Conservation (phyloP, 139 green algal species). For the Dunaliella primolecta region DNA sequence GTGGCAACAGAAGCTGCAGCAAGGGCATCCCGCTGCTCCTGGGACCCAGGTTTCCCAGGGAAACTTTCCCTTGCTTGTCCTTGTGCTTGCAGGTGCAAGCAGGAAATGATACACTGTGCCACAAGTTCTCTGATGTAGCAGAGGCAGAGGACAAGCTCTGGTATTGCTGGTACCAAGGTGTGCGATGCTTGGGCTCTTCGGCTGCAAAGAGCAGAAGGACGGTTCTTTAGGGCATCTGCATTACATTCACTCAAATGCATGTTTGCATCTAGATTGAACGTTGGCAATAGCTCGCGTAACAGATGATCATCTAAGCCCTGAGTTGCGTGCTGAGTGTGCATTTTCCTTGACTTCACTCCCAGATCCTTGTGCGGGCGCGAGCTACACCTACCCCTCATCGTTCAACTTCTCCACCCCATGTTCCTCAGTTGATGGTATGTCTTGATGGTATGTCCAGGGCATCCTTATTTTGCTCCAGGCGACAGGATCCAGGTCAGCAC, state of each 20-base stretch:
- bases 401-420: not conserved
- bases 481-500: too few relatives aligned
- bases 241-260: not conserved
- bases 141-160: not conserved
- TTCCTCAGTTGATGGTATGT: not conserved
- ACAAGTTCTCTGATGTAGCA: not conserved
- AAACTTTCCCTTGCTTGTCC: too few relatives aligned
- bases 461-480: too few relatives aligned
- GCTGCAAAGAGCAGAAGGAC: not conserved
- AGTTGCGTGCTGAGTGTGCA: not conserved
- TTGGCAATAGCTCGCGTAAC: too few relatives aligned
- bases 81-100: not conserved
- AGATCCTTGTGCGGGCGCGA: not conserved
- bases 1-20: too few relatives aligned
- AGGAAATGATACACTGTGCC: not conserved
- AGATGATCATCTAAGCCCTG: too few relatives aligned
- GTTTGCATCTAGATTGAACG: not conserved
- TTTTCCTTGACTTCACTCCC: not conserved
- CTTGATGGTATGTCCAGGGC: not conserved
- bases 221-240: not conserved
- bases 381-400: not conserved
- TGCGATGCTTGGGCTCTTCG: not conserved
- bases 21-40: too few relatives aligned
- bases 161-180: not conserved
- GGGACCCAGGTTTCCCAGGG: too few relatives aligned